A percentile compares a stretch with the other conserved stretches of the same genome.
phyloP scores from a whole-genome alignment of 2,329 filamentous ascomycete species.

The Aspergillus ruber region DNA sequence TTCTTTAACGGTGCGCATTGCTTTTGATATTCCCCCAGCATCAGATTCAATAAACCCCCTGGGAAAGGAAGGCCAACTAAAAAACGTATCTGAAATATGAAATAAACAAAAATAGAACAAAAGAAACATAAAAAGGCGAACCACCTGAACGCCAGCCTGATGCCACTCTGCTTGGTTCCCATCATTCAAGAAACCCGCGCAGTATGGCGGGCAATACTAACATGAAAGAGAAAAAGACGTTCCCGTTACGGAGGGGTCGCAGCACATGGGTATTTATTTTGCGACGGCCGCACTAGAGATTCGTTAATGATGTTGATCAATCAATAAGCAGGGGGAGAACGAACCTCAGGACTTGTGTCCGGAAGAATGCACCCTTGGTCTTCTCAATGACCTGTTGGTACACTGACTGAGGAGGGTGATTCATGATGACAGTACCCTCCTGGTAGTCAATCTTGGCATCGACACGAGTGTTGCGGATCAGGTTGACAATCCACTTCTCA shows the following conservation, averaged over 20 bases:
- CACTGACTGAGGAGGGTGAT: slow-evolving; percentile 95
- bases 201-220: slow-evolving; percentile 24
- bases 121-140: slow-evolving; percentile 22
- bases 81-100: slow-evolving; percentile 3
- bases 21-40: slow-evolving; percentile 1
- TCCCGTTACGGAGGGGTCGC: slow-evolving; percentile 15
- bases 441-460: slow-evolving; percentile 99
- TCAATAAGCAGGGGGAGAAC: slow-evolving; percentile 6
- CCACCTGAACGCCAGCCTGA: slow-evolving; percentile 39
- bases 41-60: background rate
- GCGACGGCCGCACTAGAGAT: slow-evolving; percentile 42
- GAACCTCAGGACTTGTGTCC: slow-evolving; percentile 81
- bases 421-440: slow-evolving; percentile 98
- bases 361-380: slow-evolving; percentile 98
- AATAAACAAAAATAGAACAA: slow-evolving; percentile 19
- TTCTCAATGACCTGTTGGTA: slow-evolving; percentile 99
- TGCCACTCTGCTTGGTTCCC: slow-evolving; percentile 34
- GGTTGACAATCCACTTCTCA: slow-evolving; percentile 99
- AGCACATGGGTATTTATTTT: slow-evolving; percentile 35
- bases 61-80: background rate
- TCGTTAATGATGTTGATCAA: slow-evolving; percentile 1
- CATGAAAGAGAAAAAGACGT: slow-evolving; percentile 26
- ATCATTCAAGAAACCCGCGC: slow-evolving; percentile 23
- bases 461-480: slow-evolving; percentile 93
- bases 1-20: background rate